phyloP scores from a whole-genome alignment of 345 rosid genomes.

The Lepidium africanum region DNA sequence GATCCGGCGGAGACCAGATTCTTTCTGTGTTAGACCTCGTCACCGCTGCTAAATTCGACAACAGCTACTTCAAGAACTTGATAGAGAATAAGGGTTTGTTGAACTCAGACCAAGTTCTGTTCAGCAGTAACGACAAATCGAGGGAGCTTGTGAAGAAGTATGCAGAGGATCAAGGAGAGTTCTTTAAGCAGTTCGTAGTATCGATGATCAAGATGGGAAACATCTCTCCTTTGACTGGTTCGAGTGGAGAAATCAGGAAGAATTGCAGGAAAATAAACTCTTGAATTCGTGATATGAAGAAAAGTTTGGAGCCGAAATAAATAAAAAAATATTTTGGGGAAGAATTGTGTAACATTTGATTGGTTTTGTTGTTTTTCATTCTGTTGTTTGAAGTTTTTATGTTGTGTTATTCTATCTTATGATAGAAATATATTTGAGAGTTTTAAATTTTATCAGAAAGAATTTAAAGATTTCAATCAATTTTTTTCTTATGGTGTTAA shows the following conservation, averaged over 20 bases:
- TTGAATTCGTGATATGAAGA: not conserved
- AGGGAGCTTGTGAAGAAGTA: conserved; percentile 65
- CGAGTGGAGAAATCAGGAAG: conserved; percentile 74
- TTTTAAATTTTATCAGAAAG: not conserved
- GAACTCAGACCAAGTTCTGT: conserved; percentile 71
- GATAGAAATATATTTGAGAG: not conserved
- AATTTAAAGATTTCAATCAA: too few species aligned
- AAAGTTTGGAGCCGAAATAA: not conserved
- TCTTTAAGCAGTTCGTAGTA: conserved; percentile 69
- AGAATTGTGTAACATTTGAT: not conserved
- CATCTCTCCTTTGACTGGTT: conserved; percentile 76
- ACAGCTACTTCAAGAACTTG: conserved; percentile 75
- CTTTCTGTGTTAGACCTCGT: conserved; percentile 56
- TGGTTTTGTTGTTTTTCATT: not conserved
- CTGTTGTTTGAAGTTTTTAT: not conserved
- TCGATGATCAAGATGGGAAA: conserved; percentile 92
- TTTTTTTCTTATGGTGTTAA: too few species aligned
- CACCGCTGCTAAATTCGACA: conserved; percentile 60
- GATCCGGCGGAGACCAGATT: conserved; percentile 59
- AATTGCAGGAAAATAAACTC: conserved; percentile 67
- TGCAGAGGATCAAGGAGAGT: conserved; percentile 50
- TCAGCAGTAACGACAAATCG: conserved; percentile 48
- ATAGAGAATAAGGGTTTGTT: conserved; percentile 64
- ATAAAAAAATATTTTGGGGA: not conserved
- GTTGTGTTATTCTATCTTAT: not conserved